Evolutionary conservation across 352 stramenopile species (phyloP), one percentile per base, ranked within the genome.

Genomic region (Phytophthora hibernalis): DNA sequence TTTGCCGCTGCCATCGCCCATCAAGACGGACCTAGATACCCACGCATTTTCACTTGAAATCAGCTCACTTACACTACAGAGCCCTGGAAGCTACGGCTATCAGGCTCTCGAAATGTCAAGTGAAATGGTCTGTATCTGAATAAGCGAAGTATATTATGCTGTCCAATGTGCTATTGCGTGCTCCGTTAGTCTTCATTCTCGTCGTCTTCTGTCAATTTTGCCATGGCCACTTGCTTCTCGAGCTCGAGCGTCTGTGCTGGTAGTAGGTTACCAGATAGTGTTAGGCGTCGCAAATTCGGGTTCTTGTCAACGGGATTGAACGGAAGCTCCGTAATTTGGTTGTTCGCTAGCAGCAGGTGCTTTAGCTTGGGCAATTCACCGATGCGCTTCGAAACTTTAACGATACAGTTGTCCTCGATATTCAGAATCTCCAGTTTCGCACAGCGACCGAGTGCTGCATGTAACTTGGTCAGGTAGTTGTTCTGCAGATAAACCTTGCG

Each of bases 401-500:
- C 76, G 26, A 97, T 74, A n/a, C 54, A 61, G 45, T 97, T 96
- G 61, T 96, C 76, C 58, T 96, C 90, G 2, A 89, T 73, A 54
- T 96, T 97, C 57, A 96, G 78, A 13, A 96, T 66, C 26, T 97
- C 89, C 6, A 96, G 70, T 64, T 90, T 82, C 31, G 52, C 49
- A 55, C 87, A 96, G 9, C 88, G 80, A 8, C 89, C 90, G 5
- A 97, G 74, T 4, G 83, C 92, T 2, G 86, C 59, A 53, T 95
- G 87, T 12, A 97, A 70, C 52, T 97, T 97, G 11, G 64, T 80
- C 18, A 97, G 59, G 20, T 70, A 65, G 60, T 96, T 97, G 74
- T 94, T 82, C 45, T 96, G 89, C 48, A 96, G 57, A 54, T 96
- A 97, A 4, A 93, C 79, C 57, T 95, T 93, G 11, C 82, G 80